A percentile compares a stretch with the other conserved stretches of the same genome.
phyloP scores from a whole-genome alignment of 1,284 basidiomycete genomes.

The Naganishia liquefaciens region DNA sequence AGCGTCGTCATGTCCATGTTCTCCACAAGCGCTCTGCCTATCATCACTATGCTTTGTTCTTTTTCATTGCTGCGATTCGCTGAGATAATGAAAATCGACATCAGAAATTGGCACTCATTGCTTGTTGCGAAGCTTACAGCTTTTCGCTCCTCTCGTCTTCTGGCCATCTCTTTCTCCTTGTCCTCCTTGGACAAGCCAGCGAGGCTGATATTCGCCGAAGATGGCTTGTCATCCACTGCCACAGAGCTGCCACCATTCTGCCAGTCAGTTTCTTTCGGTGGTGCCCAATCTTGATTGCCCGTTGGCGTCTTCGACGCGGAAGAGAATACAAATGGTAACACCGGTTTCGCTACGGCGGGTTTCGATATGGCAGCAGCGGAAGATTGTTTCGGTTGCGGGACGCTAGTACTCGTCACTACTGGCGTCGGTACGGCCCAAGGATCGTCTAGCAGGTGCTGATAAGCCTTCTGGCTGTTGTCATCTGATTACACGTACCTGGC shows the following conservation, averaged over 20 bases:
- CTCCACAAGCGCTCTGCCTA: too few relatives aligned
- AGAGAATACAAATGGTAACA: background rate
- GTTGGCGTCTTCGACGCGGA: conserved; percentile 29
- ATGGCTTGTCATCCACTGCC: conserved; percentile 39
- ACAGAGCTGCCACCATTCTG: conserved; percentile 38
- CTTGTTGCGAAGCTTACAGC: too few relatives aligned
- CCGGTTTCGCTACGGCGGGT: background rate
- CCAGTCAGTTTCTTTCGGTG: conserved; percentile 35
- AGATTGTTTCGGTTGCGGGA: conserved; percentile 3
- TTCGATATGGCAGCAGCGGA: too few relatives aligned
- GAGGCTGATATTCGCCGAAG: conserved; percentile 43
- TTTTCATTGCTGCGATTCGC: conserved; percentile 54
- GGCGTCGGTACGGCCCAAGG: conserved; percentile 4
- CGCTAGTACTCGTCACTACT: conserved; percentile 5
- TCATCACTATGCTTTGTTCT: conserved; percentile 40
- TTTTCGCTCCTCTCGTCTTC: conserved; percentile 82
- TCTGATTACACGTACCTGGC: conserved; percentile 4
- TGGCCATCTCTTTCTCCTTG: conserved; percentile 81
- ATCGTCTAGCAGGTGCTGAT: conserved; percentile 11
- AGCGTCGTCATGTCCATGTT: too few relatives aligned
- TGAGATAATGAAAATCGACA: too few relatives aligned
- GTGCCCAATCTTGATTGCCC: conserved; percentile 20
- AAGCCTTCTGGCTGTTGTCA: background rate
- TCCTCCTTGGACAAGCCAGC: conserved; percentile 74
- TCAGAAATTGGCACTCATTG: background rate